Conservation (phyloP, 2,329 filamentous ascomycete genomes). For the Claviceps paspali region DNA sequence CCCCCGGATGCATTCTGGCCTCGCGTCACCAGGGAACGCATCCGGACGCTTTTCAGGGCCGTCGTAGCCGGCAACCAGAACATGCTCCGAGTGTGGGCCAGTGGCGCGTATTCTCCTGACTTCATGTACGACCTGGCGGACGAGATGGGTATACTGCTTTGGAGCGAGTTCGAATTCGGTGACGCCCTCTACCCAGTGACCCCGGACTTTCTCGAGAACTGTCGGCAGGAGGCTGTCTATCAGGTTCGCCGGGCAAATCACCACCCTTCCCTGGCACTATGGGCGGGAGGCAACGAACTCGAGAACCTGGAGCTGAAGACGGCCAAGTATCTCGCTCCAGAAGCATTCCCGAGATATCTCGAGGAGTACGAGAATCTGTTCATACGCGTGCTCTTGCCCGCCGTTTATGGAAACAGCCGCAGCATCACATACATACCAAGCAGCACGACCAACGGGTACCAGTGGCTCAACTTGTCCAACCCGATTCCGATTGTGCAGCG, state of each 20-base stretch:
- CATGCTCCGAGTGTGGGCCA: slow-evolving; percentile 48
- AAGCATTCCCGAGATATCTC: slow-evolving; percentile 16
- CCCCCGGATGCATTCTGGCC: slow-evolving; percentile 10
- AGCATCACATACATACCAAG: slow-evolving; percentile 47
- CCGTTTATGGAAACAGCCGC: slow-evolving; percentile 40
- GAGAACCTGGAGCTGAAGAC: slow-evolving; percentile 35
- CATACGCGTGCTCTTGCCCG: slow-evolving; percentile 35
- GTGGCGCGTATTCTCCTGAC: slow-evolving; percentile 43
- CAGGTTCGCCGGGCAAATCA: slow-evolving; percentile 46
- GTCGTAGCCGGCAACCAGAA: slow-evolving; percentile 42
- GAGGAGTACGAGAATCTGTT: slow-evolving; percentile 44
- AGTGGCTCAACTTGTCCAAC: slow-evolving; percentile 35
- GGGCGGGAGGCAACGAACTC: slow-evolving; percentile 44
- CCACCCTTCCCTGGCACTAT: slow-evolving; percentile 39
- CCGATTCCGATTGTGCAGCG: slow-evolving; percentile 38
- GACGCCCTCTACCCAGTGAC: slow-evolving; percentile 44
- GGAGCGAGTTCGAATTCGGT: slow-evolving; percentile 49
- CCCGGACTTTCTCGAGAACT: slow-evolving; percentile 37
- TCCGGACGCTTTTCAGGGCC: slow-evolving; percentile 31
- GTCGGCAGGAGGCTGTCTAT: slow-evolving; percentile 39
- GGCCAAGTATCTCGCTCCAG: slow-evolving; percentile 24
- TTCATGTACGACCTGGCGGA: slow-evolving; percentile 50
- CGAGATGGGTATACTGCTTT: slow-evolving; percentile 43
- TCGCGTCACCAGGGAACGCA: slow-evolving; percentile 35
- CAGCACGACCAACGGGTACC: slow-evolving; percentile 44